Evolutionary conservation across 768 basidiomycete species (phyloP).

Genomic region (Collybiopsis confluens): DNA sequence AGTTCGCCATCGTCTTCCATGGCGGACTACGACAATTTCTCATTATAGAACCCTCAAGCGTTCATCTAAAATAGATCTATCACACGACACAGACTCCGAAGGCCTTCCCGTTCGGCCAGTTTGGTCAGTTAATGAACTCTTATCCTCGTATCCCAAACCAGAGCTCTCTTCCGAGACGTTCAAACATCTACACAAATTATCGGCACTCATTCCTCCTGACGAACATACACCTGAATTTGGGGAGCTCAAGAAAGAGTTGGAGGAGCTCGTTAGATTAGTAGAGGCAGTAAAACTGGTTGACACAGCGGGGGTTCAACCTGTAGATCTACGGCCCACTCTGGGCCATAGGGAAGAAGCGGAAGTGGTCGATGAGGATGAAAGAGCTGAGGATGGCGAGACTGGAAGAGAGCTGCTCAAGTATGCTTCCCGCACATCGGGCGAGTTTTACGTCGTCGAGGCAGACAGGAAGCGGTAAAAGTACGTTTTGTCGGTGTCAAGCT

Average conservation of each 20-base stretch:
- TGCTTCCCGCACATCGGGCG: constrained; percentile 46
- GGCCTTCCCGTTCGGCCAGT: constrained; percentile 66
- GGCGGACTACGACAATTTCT: constrained; percentile 4
- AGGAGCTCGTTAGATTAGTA: constrained; percentile 70
- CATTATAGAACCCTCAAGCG: constrained; percentile 6
- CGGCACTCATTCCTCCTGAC: constrained; percentile 66
- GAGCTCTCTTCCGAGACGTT: constrained; percentile 53
- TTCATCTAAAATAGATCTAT: constrained; percentile 3
- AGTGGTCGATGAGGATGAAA: constrained; percentile 15
- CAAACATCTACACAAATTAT: constrained; percentile 62
- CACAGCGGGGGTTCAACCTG: constrained; percentile 29
- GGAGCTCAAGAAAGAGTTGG: constrained; percentile 53
- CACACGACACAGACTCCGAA: constrained; percentile 43
- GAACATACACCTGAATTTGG: constrained; percentile 51
- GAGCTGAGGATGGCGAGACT: constrained; percentile 20
- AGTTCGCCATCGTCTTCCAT: constrained; percentile 9
- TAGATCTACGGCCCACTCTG: constrained; percentile 32
- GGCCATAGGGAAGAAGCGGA: constrained; percentile 34
- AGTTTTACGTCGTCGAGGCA: constrained; percentile 62
- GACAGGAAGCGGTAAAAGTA: constrained; percentile 24
- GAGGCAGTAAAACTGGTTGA: constrained; percentile 74
- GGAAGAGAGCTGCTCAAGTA: constrained; percentile 46
- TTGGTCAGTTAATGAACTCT: constrained; percentile 76
- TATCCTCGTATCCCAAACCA: constrained; percentile 75
- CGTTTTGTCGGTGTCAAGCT: not conserved